Conservation (phyloP, 257 asterid genomes). For the Solanum stenotomum region DNA sequence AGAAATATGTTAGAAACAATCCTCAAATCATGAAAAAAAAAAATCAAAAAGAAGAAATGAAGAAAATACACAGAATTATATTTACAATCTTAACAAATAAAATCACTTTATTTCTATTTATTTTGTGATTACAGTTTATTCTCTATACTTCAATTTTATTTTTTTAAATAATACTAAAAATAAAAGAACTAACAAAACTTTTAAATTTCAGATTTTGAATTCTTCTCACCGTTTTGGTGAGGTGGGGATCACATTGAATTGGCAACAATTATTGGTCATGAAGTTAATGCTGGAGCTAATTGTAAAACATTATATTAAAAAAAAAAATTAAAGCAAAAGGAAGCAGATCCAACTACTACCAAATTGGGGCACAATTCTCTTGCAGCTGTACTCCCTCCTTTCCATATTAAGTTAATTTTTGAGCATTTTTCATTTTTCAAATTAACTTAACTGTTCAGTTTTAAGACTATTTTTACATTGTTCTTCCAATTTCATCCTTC, state of each 20-base stretch:
- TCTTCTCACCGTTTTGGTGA: not conserved
- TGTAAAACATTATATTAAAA: not conserved
- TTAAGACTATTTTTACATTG: too few species aligned
- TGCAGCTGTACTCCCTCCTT: not conserved
- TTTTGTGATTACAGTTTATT: not conserved
- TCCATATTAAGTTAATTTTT: too few species aligned
- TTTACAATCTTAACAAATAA: not conserved
- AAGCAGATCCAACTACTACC: not conserved
- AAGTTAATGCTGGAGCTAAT: not conserved
- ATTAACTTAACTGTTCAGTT: too few species aligned
- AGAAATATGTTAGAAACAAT: not conserved
- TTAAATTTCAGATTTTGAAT: not conserved
- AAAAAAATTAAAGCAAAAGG: not conserved
- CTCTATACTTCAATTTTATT: not conserved
- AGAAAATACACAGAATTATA: not conserved
- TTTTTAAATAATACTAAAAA: too few species aligned
- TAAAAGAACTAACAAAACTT: too few species aligned
- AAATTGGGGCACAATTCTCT: not conserved
- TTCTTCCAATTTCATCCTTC: too few species aligned
- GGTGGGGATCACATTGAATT: not conserved
- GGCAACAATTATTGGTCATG: not conserved
- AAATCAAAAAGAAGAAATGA: not conserved
- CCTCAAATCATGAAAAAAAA: accelerated
- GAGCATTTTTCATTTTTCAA: too few species aligned
- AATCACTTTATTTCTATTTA: not conserved